Base-by-base conservation (phyloP, 805 yeast species). In the Candida michaelii region DNA sequence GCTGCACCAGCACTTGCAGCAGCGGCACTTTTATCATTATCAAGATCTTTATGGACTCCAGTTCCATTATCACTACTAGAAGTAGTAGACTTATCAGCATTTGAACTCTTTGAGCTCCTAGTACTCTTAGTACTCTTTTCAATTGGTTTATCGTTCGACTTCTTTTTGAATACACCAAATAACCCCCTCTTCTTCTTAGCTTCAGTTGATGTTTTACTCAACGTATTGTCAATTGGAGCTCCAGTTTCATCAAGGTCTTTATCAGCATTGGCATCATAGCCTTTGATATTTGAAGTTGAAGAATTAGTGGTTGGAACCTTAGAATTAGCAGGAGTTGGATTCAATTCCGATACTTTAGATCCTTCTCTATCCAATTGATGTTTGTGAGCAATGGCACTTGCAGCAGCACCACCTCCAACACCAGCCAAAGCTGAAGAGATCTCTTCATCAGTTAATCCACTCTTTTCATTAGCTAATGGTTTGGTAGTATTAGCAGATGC, bases 51-150 rank as follows among this genome's bases (percentile, higher is more conserved):
- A 39, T 35, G 25, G 16, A 21, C 34, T 13, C 33, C 27, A 19
- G 29, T 30, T 16, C 24, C 40, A 29, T 37, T 29, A 30, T 14
- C 38, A 18, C 15, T 4, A 18, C 24, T 21, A 23, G 23, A 21
- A 10, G n/a, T 10, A 30, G 19, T 16, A 47, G 87, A 78, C 89
- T 25, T 25, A 25, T n/a, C 11, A 11, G 23, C 23, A n/a, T n/a
- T 21, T 21, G 23, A 21, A 6, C 23, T 6, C 8, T 21, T 21
- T 21, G 23, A 21, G 5, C 8, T 21, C 8, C 8, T 21, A 8
- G 23, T 21, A 27, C 9, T 16, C 12, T 15, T 27, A 6, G 30
- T 5, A 3, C 9, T 27, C 11, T 29, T 30, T 8, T 30, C 23
- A 10, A 17, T 30, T 15, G 21, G n/a, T 30, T 16, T 16, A 13